Conservation (phyloP, 2,329 filamentous ascomycete genomes). For the Tolypocladium pustulatum region DNA sequence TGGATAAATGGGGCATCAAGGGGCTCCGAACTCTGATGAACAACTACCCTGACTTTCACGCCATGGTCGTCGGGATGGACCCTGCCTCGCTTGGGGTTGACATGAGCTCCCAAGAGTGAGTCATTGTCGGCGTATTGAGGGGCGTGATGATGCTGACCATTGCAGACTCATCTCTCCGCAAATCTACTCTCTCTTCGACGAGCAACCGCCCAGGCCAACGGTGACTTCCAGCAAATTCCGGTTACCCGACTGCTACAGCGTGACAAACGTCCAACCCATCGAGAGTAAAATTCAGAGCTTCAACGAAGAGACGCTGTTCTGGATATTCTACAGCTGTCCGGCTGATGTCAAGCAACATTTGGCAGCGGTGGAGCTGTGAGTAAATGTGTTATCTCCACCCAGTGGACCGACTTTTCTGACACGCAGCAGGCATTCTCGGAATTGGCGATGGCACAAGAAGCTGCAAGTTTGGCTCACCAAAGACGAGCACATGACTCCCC, state of each 20-base stretch:
- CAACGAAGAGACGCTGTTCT: constrained; percentile 59
- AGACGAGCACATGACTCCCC: constrained; percentile 54
- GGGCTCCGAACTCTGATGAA: constrained; percentile 53
- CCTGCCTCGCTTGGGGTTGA: constrained; percentile 47
- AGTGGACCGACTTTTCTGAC: background rate
- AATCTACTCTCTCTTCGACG: constrained; percentile 51
- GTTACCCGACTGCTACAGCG: constrained; percentile 56
- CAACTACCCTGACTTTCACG: constrained; percentile 52
- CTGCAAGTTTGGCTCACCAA: constrained; percentile 57
- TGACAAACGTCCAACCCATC: constrained; percentile 54
- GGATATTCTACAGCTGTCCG: constrained; percentile 60
- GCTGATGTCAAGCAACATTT: constrained; percentile 52
- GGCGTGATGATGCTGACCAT: constrained; percentile 7
- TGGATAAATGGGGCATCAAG: constrained; percentile 56
- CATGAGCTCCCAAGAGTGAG: constrained; percentile 47
- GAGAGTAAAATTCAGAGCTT: constrained; percentile 56
- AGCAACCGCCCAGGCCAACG: constrained; percentile 45
- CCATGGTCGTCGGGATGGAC: constrained; percentile 50
- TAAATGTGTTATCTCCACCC: background rate
- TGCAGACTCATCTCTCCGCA: constrained; percentile 45
- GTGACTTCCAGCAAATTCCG: constrained; percentile 40
- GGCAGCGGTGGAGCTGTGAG: constrained; percentile 54
- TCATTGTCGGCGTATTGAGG: background rate
- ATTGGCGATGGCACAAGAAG: constrained; percentile 62
- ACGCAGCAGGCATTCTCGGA: constrained; percentile 43